Conservation (phyloP, 139 green algal genomes). For the Coelastrella sp. region DNA sequence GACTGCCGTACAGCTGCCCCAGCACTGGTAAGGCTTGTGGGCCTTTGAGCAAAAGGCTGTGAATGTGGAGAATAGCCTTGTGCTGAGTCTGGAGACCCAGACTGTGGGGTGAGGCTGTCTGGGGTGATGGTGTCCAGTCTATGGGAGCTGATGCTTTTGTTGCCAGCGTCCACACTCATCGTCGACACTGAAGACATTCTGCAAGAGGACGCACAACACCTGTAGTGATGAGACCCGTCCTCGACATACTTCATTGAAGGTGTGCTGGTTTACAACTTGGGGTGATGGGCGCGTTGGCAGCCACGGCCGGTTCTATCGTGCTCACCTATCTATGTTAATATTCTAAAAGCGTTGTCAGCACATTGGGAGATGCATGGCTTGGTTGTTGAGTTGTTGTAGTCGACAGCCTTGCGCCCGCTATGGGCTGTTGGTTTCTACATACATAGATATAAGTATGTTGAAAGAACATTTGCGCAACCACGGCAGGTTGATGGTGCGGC, state of each 20-base stretch:
- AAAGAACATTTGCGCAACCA: too few species aligned
- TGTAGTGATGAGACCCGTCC: too few species aligned
- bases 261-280: too few species aligned
- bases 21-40: not conserved
- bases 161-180: not conserved
- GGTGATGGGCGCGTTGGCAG: too few species aligned
- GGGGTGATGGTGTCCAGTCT: not conserved
- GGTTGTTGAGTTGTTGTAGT: not conserved
- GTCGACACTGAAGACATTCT: not conserved
- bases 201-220: not conserved
- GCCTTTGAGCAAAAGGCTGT: conserved; percentile 10
- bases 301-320: too few species aligned
- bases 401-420: too few species aligned
- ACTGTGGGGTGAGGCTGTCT: not conserved
- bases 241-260: too few species aligned
- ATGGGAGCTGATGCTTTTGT: not conserved
- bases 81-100: not conserved
- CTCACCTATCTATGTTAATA: not conserved
- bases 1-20: conserved; percentile 3
- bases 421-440: too few species aligned
- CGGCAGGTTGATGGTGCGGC: too few species aligned
- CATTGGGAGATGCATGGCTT: too few species aligned
- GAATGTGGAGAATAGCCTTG: conserved; percentile 17
- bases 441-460: too few species aligned
- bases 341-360: not conserved